Conservation (phyloP, 2,329 filamentous ascomycete genomes). For the Aspergillus eucalypticola region DNA sequence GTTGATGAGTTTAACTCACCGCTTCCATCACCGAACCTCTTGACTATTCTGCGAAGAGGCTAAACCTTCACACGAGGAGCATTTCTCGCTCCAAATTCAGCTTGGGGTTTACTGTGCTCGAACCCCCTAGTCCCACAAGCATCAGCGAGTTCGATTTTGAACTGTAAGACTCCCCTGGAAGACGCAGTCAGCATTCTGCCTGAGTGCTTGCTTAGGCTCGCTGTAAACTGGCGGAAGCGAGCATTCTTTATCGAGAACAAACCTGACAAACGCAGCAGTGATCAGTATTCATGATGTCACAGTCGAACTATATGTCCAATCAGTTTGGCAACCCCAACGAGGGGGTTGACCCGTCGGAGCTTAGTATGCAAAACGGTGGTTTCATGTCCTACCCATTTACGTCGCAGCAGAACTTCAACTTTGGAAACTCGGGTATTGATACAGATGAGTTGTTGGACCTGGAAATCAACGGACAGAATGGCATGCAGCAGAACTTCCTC, state of each 20-base stretch:
- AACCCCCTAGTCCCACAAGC: background rate
- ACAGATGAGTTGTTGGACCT: conserved; percentile 85
- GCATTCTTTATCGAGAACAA: conserved; percentile 69
- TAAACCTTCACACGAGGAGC: background rate
- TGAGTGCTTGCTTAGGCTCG: conserved; percentile 16
- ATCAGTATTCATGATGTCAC: conserved; percentile 52
- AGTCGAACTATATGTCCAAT: conserved; percentile 55
- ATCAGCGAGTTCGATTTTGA: conserved; percentile 12
- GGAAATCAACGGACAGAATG: conserved; percentile 46
- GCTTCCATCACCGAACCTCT: background rate
- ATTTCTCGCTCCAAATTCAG: background rate
- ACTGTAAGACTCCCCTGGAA: conserved; percentile 24
- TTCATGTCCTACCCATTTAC: conserved; percentile 61
- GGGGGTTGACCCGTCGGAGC: conserved; percentile 80
- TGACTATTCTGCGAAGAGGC: background rate
- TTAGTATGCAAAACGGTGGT: conserved; percentile 64
- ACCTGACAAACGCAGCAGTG: conserved; percentile 63
- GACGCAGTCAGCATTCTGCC: conserved; percentile 9
- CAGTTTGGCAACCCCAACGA: conserved; percentile 58
- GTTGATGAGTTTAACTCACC: conserved; percentile 9
- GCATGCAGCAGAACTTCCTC: conserved; percentile 40
- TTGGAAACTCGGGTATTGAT: conserved; percentile 74
- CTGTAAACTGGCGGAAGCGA: conserved; percentile 55
- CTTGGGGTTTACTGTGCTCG: background rate
- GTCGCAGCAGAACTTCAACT: conserved; percentile 70